Percentiles rank a stretch among this genome's conserved stretches.
Evolutionary conservation across 176 grass and related monocot species (phyloP).

Genomic region (Carex kokanica): DNA sequence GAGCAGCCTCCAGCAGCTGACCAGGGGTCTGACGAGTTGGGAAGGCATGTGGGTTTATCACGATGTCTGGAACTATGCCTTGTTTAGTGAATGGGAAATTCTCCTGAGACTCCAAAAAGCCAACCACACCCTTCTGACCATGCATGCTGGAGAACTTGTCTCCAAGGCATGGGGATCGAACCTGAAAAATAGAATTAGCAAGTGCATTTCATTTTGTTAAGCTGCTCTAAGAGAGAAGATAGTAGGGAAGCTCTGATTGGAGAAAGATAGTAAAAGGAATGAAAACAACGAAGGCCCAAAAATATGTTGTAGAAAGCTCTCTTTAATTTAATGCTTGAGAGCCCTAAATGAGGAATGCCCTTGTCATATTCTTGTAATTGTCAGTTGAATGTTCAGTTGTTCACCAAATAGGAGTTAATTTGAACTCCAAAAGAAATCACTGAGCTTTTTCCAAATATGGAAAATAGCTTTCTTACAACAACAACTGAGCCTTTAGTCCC

Average conservation of each 20-base stretch:
- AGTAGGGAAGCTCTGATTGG: background rate
- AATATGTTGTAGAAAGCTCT: background rate
- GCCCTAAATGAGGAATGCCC: background rate
- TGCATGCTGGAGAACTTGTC: constrained; percentile 99
- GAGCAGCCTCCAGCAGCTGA: constrained; percentile 91
- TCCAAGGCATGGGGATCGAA: constrained; percentile 73
- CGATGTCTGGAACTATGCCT: constrained; percentile 93
- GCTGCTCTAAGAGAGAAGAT: background rate
- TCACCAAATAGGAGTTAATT: background rate
- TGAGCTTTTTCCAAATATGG: background rate
- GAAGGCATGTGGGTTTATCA: constrained; percentile 98
- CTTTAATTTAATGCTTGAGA: background rate
- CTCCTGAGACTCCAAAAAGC: constrained; percentile 88
- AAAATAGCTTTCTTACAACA: background rate
- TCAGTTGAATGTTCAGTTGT: background rate
- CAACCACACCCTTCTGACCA: constrained; percentile 91
- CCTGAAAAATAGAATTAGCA: constrained; percentile 47
- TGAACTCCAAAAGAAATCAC: background rate
- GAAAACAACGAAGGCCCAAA: background rate
- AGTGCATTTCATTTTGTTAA: background rate
- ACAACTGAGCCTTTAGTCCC: no score
- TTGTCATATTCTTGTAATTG: background rate
- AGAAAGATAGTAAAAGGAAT: background rate
- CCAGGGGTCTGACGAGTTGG: constrained; percentile 96
- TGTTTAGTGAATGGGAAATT: constrained; percentile 81